phyloP scores from a whole-genome alignment of 164 flowering plant genomes.

The Macadamia tetraphylla region DNA sequence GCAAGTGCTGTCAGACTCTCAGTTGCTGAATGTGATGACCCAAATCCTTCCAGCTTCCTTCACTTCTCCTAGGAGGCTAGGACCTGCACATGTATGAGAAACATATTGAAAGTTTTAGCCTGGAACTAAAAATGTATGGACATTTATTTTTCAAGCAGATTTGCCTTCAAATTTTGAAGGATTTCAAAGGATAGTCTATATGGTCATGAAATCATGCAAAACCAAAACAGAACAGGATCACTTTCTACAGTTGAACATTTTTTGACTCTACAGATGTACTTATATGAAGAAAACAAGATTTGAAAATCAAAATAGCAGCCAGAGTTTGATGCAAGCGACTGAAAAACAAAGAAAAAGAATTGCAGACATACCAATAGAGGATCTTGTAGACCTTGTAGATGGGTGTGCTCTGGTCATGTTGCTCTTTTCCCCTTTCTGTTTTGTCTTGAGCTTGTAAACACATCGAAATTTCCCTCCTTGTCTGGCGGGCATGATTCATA shows the following conservation, averaged over 20 bases:
- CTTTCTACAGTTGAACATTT: neutral
- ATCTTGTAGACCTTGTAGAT: no score
- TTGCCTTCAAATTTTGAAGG: no score
- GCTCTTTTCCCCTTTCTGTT: no score
- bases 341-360: no score
- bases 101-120: neutral
- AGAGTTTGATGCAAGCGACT: no score
- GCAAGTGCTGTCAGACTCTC: slow-evolving; percentile 62
- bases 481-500: no score
- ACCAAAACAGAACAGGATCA: neutral
- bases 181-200: neutral
- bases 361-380: no score
- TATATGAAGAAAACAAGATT: neutral
- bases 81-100: slow-evolving; percentile 50
- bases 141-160: neutral
- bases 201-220: neutral
- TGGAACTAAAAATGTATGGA: neutral
- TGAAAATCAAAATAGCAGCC: neutral
- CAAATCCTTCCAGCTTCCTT: slow-evolving; percentile 76
- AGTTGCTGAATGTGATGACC: slow-evolving; percentile 83
- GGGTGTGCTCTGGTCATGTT: no score
- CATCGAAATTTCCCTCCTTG: no score
- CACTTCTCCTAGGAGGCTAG: slow-evolving; percentile 81
- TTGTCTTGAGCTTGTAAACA: no score
- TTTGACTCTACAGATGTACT: neutral